Conservation (phyloP, 768 basidiomycete species). For the Imleria badia region DNA sequence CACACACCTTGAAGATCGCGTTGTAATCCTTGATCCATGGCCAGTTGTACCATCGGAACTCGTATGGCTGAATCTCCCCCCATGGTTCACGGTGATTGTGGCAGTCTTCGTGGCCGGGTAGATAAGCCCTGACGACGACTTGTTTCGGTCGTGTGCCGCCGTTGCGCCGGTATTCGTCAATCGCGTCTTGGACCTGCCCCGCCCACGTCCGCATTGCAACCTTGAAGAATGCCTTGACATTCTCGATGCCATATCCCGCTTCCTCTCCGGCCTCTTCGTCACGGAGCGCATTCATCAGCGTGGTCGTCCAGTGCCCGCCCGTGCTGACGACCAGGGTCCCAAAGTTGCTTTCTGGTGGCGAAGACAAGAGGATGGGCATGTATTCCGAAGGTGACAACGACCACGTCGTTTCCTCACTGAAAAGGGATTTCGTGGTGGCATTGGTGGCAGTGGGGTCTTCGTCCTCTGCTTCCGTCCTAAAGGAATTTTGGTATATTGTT, state of each 20-base stretch:
- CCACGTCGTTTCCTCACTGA: slow-evolving; percentile 58
- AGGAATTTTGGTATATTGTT: slow-evolving; percentile 38
- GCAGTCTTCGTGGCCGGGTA: slow-evolving; percentile 67
- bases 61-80: slow-evolving; percentile 42
- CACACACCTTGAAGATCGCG: slow-evolving; percentile 52
- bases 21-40: slow-evolving; percentile 58
- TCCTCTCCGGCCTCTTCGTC: slow-evolving; percentile 31
- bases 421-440: slow-evolving; percentile 38
- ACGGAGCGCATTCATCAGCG: slow-evolving; percentile 45
- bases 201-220: slow-evolving; percentile 60
- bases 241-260: slow-evolving; percentile 49
- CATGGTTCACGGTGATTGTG: slow-evolving; percentile 49
- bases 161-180: slow-evolving; percentile 35
- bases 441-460: slow-evolving; percentile 18
- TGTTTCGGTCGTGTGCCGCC: slow-evolving; percentile 36
- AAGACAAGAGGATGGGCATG: slow-evolving; percentile 46
- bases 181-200: slow-evolving; percentile 44
- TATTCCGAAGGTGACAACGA: slow-evolving; percentile 53
- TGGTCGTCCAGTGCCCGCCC: slow-evolving; percentile 69
- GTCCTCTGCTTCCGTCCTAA: slow-evolving; percentile 16
- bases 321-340: slow-evolving; percentile 63
- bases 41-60: slow-evolving; percentile 65
- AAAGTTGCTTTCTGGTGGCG: slow-evolving; percentile 51
- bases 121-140: slow-evolving; percentile 58
- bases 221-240: slow-evolving; percentile 56